phyloP scores from a whole-genome alignment of 257 asterid species.

The Solanum tarapatanum region DNA sequence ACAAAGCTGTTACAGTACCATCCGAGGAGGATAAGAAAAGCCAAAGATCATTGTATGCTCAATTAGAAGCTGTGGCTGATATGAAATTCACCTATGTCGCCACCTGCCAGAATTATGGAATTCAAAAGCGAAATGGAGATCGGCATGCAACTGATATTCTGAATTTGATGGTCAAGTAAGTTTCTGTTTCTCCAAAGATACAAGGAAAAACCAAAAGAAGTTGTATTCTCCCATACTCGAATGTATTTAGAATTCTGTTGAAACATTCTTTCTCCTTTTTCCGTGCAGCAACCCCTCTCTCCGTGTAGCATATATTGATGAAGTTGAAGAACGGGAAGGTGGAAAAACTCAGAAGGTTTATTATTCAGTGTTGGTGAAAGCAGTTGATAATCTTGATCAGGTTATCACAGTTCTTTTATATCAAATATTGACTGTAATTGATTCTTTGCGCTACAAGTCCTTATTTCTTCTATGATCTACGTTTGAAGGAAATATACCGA shows the following conservation, averaged over 20 bases:
- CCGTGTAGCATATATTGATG: slow-evolving; percentile 96
- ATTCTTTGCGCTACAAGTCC: not conserved
- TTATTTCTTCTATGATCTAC: slow-evolving; percentile 14
- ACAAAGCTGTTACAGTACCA: slow-evolving; percentile 54
- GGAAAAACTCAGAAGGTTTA: slow-evolving; percentile 70
- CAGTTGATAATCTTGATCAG: slow-evolving; percentile 98
- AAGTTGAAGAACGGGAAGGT: slow-evolving; percentile 85
- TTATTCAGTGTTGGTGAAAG: slow-evolving; percentile 91
- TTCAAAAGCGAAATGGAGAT: slow-evolving; percentile 91
- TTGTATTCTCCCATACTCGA: not conserved
- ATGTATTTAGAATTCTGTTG: not conserved
- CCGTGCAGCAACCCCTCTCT: slow-evolving; percentile 82
- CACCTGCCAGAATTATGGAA: slow-evolving; percentile 95
- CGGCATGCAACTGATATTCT: slow-evolving; percentile 97
- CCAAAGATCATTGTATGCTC: slow-evolving; percentile 83
- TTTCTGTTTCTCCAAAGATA: slow-evolving; percentile 3
- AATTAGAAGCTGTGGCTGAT: slow-evolving; percentile 93
- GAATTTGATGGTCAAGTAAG: slow-evolving; percentile 97
- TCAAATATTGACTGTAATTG: not conserved
- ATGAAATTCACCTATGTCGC: slow-evolving; percentile 97
- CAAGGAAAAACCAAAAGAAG: not conserved
- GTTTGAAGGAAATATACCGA: slow-evolving; percentile 85
- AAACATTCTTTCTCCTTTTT: slow-evolving; percentile 1
- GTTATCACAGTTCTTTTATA: slow-evolving; percentile 23
- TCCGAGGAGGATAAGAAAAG: slow-evolving; percentile 80